Percentiles rank a stretch among this genome's conserved stretches.
Evolutionary conservation across 169 alveolate genomes (phyloP).

Genomic region (Besnoitia besnoiti): DNA sequence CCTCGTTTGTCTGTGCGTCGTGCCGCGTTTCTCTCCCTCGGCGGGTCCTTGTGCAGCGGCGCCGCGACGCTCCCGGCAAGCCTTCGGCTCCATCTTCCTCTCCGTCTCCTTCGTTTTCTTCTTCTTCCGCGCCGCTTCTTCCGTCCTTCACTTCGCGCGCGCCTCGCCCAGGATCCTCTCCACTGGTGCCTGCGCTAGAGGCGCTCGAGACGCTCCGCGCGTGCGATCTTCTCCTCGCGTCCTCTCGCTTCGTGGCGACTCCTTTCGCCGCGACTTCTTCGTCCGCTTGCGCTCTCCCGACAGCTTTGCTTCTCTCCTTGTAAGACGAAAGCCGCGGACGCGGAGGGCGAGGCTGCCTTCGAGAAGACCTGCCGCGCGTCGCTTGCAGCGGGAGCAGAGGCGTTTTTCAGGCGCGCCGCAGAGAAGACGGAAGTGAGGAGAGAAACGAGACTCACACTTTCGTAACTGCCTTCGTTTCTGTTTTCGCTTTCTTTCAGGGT

Average conservation of each 20-base stretch:
- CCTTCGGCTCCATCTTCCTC: not conserved
- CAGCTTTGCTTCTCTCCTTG: not conserved
- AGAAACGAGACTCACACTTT: too few relatives aligned
- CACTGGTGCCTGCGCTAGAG: not conserved
- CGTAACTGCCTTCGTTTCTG: not conserved
- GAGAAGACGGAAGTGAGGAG: not conserved
- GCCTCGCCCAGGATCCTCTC: not conserved
- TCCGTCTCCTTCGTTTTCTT: not conserved
- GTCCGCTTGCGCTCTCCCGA: not conserved
- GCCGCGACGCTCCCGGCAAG: not conserved
- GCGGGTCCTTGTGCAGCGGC: not conserved
- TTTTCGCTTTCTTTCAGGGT: not conserved
- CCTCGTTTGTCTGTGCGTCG: not conserved
- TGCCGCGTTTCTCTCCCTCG: not conserved
- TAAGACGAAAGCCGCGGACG: not conserved
- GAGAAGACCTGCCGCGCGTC: too few relatives aligned
- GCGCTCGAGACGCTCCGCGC: not conserved
- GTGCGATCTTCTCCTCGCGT: not conserved
- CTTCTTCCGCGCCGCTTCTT: not conserved
- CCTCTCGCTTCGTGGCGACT: not conserved
- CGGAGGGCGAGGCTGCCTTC: too few relatives aligned
- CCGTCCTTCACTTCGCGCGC: too few relatives aligned
- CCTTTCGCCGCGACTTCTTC: not conserved
- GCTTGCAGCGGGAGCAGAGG: not conserved
- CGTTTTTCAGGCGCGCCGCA: not conserved